Evolutionary conservation across 306 rosid genomes (phyloP).

Genomic region (Senna tora): DNA sequence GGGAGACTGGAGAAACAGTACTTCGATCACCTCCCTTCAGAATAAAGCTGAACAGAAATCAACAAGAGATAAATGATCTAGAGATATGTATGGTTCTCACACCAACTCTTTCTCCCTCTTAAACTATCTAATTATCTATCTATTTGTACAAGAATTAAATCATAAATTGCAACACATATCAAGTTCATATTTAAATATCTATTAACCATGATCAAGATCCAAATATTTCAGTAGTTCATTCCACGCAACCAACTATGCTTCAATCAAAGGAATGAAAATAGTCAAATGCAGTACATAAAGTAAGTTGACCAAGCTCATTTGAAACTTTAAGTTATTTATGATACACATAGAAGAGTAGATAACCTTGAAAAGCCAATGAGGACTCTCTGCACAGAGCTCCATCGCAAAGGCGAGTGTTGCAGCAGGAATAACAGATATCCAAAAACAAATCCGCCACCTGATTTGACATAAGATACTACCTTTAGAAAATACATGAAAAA

Average conservation of each 20-base stretch:
- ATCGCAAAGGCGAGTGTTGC: conserved; percentile 64
- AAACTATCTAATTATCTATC: neutral
- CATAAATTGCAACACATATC: conserved; percentile 19
- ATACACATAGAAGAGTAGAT: conserved; percentile 35
- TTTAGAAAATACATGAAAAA: conserved; percentile 20
- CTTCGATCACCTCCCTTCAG: conserved; percentile 16
- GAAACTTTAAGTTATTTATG: conserved; percentile 10
- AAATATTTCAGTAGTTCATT: conserved; percentile 21
- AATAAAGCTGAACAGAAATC: conserved; percentile 14
- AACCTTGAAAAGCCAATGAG: conserved; percentile 91
- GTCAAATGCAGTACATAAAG: conserved; percentile 23
- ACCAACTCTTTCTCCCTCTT: conserved; percentile 14
- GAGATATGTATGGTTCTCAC: conserved; percentile 5
- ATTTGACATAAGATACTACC: conserved; percentile 24
- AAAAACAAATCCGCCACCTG: conserved; percentile 92
- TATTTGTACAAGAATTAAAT: conserved; percentile 13
- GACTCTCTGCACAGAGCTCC: conserved; percentile 90
- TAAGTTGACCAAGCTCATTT: conserved; percentile 13
- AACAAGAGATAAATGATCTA: neutral
- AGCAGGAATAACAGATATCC: conserved; percentile 77
- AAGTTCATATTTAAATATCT: conserved; percentile 22
- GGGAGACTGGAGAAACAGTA: conserved; percentile 13
- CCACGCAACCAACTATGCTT: conserved; percentile 13
- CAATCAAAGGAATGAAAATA: conserved; percentile 35
- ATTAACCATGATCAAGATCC: conserved; percentile 13